Base-by-base conservation (phyloP, 495 filamentous ascomycete genomes). In the Talaromyces wortmannii region DNA sequence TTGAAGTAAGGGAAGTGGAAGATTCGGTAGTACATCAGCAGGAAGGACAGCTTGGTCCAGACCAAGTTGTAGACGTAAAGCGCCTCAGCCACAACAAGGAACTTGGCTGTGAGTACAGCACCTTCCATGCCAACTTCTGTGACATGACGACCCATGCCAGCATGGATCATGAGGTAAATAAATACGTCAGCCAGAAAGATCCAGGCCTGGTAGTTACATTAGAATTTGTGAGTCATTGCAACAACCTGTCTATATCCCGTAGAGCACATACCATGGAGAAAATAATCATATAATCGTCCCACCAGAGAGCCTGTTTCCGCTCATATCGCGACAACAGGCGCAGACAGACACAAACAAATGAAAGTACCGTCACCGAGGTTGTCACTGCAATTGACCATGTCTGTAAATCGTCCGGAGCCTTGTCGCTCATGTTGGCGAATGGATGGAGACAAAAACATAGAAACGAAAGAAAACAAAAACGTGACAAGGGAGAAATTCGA, bases 21-120 rank as follows among this genome's bases (percentile, higher is more conserved):
- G 32, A 75, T 72, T 18, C 70, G 67, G 58, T 61, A 71, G 56
- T 75, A 75, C 64, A 76, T 74, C 17, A 75, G 61, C 12, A 75
- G 59, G 56, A 76, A 78, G 50, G 67, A 63, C 4, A 68, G 17
- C 23, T 70, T 73, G 53, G 57, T 68, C 71, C 71, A 74, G 54
- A 74, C 61, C 17, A 74, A 57, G 62, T 74, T 69, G 55, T 65
- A 71, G 16, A 69, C 62, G 56, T 69, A 76, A 48, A 76, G 64
- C 55, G 68, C 61, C 61, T 73, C 69, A 13, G 64, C 68, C 6
- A 69, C 66, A 17, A 71, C 42, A n/a, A 73, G 63, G 43, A 50
- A 65, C 51, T 71, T 69, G 46, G 69, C 68, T 45, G 67, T 67
- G 46, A 64, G 44, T 36, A 71, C 62, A 43, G 67, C 61, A n/a